Evolutionary conservation across 2,329 filamentous ascomycete genomes (phyloP).

Genomic region (Colletotrichum tabaci): DNA sequence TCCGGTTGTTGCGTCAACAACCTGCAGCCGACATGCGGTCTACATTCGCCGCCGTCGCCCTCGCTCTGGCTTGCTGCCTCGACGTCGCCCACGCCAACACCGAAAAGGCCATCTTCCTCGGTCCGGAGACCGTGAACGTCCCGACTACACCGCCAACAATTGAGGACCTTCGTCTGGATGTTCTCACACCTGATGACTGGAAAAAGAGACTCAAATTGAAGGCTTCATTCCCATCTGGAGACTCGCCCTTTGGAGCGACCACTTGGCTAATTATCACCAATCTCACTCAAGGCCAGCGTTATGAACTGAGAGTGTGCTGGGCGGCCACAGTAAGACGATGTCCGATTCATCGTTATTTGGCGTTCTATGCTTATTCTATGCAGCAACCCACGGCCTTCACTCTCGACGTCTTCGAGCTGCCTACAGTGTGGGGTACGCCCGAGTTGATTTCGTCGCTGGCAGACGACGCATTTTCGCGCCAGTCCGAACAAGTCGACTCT

Average conservation of each 20-base stretch:
- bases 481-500: slow-evolving; percentile 46
- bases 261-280: slow-evolving; percentile 86
- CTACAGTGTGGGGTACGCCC: slow-evolving; percentile 73
- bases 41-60: not conserved
- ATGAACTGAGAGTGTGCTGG: slow-evolving; percentile 96
- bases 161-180: slow-evolving; percentile 73
- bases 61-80: slow-evolving; percentile 19
- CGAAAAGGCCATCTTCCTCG: slow-evolving; percentile 92
- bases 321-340: slow-evolving; percentile 81
- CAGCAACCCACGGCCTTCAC: slow-evolving; percentile 90
- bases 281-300: slow-evolving; percentile 80
- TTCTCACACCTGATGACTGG: slow-evolving; percentile 71
- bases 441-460: slow-evolving; percentile 76
- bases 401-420: slow-evolving; percentile 75
- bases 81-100: slow-evolving; percentile 74
- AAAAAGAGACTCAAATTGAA: slow-evolving; percentile 75
- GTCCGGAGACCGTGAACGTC: slow-evolving; percentile 71
- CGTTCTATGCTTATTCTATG: slow-evolving; percentile 30
- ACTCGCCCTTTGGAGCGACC: slow-evolving; percentile 68
- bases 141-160: slow-evolving; percentile 70
- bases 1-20: not conserved
- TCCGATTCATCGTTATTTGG: slow-evolving; percentile 8
- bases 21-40: slow-evolving; percentile 11
- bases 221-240: slow-evolving; percentile 75
- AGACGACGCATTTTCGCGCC: slow-evolving; percentile 70